phyloP scores from a whole-genome alignment of 805 yeast genomes.

The Ogataea chonburiensis region DNA sequence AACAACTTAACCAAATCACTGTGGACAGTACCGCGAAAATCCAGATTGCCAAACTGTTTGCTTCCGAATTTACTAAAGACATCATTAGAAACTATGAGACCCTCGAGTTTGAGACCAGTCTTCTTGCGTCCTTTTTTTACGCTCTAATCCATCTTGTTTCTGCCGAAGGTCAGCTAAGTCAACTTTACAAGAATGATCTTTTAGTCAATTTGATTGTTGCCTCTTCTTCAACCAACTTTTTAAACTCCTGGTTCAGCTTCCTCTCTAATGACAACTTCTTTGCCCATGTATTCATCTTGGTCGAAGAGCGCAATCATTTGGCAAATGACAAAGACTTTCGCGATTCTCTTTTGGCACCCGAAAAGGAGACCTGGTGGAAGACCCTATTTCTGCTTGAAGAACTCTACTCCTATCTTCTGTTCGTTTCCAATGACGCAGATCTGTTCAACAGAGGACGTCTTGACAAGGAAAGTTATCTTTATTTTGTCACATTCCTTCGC shows the following conservation, averaged over 20 bases:
- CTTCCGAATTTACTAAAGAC: conserved; percentile 16
- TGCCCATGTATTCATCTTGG: conserved; percentile 17
- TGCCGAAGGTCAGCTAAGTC: conserved; percentile 16
- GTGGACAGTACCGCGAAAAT: neutral
- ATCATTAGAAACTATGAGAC: conserved; percentile 10
- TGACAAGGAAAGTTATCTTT: conserved; percentile 36
- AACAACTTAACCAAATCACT: neutral
- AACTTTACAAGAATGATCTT: conserved; percentile 20
- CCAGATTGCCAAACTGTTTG: conserved; percentile 16
- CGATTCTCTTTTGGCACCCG: conserved; percentile 16
- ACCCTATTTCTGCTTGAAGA: conserved; percentile 55
- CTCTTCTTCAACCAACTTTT: conserved; percentile 20
- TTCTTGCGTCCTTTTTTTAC: conserved; percentile 20
- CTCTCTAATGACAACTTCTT: conserved; percentile 22
- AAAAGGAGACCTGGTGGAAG: conserved; percentile 31
- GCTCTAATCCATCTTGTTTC: conserved; percentile 22
- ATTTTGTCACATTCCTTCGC: conserved; percentile 49
- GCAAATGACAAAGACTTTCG: conserved; percentile 16
- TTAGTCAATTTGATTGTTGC: conserved; percentile 28
- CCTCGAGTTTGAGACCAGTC: conserved; percentile 12
- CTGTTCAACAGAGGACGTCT: conserved; percentile 46
- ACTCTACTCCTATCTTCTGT: conserved; percentile 62
- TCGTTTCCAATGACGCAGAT: conserved; percentile 66
- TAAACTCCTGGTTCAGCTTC: conserved; percentile 22
- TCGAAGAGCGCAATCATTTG: conserved; percentile 19